A percentile compares a stretch with the other conserved stretches of the same genome.
Evolutionary conservation across 768 basidiomycete genomes (phyloP).

Genomic region (Lactarius tabidus): DNA sequence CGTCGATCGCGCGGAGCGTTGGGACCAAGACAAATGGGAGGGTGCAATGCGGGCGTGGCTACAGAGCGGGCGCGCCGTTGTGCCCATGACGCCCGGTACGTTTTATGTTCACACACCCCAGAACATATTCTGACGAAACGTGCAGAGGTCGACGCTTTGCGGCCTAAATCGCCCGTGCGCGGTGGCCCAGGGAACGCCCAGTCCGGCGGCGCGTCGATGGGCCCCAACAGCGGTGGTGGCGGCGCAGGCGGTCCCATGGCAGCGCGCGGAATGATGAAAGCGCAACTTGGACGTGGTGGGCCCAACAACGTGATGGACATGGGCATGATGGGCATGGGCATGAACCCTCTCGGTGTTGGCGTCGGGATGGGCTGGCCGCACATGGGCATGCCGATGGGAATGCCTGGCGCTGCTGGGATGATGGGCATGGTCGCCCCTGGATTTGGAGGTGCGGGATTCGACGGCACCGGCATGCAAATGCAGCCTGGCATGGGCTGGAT

Average conservation of each 20-base stretch:
- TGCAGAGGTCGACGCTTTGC: constrained; percentile 79
- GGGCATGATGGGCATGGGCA: constrained; percentile 19
- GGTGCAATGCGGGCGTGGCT: constrained; percentile 51
- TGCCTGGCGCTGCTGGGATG: constrained; percentile 21
- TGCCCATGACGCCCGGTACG: constrained; percentile 56
- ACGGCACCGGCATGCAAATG: not conserved
- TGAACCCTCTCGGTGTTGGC: constrained; percentile 27
- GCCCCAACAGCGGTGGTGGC: constrained; percentile 17
- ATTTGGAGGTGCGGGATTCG: not conserved
- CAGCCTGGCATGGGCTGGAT: constrained; percentile 35
- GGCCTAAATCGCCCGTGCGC: constrained; percentile 80
- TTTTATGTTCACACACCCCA: constrained; percentile 12
- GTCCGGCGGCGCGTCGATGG: constrained; percentile 11
- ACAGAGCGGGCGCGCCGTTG: constrained; percentile 43
- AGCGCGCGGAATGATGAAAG: constrained; percentile 21
- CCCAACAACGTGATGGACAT: constrained; percentile 27
- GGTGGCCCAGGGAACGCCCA: constrained; percentile 31
- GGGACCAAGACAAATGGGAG: constrained; percentile 67
- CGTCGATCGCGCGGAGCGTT: constrained; percentile 39
- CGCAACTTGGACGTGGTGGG: constrained; percentile 29
- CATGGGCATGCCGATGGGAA: constrained; percentile 26
- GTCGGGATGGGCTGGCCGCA: constrained; percentile 28
- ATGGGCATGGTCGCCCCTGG: constrained; percentile 25
- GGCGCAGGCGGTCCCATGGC: constrained; percentile 13
- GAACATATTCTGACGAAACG: too few relatives aligned